Percentiles rank a stretch among this genome's conserved stretches.
These are phyloP conservation scores for Ploettnerulaceae sp. DNA, from an alignment of 2,329 filamentous ascomycete species.

Conservation along the genomic window DNA sequence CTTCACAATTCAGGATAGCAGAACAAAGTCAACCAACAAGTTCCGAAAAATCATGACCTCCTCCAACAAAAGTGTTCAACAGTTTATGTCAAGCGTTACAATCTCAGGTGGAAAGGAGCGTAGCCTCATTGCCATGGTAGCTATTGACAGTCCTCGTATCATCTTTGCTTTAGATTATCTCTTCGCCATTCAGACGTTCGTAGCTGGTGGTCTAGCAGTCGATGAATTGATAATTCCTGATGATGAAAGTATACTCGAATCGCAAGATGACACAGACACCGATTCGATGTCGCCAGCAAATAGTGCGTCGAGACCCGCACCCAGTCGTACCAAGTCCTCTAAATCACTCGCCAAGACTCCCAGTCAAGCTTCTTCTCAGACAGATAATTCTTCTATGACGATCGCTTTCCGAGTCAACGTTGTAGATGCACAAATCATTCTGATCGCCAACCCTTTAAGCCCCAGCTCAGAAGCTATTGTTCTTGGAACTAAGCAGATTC, in stretches of 20 bases:
- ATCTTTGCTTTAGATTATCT: constrained; percentile 96
- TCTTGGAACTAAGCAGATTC: constrained; percentile 85
- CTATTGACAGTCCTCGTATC: constrained; percentile 87
- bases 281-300: constrained; percentile 45
- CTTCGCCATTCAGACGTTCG: constrained; percentile 80
- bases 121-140: constrained; percentile 83
- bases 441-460: constrained; percentile 91
- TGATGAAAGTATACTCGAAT: constrained; percentile 50
- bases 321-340: constrained; percentile 11
- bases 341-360: constrained; percentile 27
- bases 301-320: constrained; percentile 5
- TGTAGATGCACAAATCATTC: constrained; percentile 91
- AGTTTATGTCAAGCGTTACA: constrained; percentile 96
- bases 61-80: constrained; percentile 89
- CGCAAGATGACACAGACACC: constrained; percentile 53
- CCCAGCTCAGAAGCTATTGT: constrained; percentile 93
- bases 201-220: constrained; percentile 64
- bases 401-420: constrained; percentile 89
- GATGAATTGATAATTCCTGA: constrained; percentile 52
- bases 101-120: constrained; percentile 81
- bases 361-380: constrained; percentile 29
- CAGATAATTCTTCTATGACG: constrained; percentile 51
- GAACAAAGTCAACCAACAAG: constrained; percentile 85
- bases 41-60: constrained; percentile 98
- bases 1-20: constrained; percentile 90